Conservation (phyloP, 225 moss, liverwort and hornwort species). For the Marchantia paleacea region DNA sequence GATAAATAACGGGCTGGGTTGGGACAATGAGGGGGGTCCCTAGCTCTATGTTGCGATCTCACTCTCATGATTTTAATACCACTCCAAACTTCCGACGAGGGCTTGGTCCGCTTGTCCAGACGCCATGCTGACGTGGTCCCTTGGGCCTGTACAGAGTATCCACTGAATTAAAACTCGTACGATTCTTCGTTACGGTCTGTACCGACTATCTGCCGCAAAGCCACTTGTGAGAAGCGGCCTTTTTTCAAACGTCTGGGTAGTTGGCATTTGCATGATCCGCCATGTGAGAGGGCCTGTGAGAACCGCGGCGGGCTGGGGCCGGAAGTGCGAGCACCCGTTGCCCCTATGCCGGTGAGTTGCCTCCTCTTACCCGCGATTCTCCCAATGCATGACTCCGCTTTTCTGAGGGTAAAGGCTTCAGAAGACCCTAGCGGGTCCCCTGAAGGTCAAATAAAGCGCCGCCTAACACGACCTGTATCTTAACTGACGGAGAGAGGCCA, state of each 20-base stretch:
- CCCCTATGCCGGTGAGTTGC: not conserved
- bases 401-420: too few species aligned
- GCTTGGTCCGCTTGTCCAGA: too few species aligned
- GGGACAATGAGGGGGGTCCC: too few species aligned
- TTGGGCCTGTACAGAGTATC: too few species aligned
- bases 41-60: too few species aligned
- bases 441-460: not conserved
- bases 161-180: too few species aligned
- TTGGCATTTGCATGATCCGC: not conserved
- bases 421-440: too few species aligned
- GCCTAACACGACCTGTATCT: not conserved
- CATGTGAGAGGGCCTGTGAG: not conserved
- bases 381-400: not conserved
- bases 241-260: not conserved
- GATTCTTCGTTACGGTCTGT: not conserved
- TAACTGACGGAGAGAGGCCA: not conserved
- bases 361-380: not conserved
- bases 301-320: not conserved
- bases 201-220: not conserved
- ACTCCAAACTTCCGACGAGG: too few species aligned
- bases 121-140: too few species aligned
- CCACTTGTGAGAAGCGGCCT: conserved; percentile 1
- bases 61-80: too few species aligned
- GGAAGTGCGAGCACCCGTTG: not conserved
- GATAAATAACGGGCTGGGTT: too few species aligned